Base-by-base conservation (phyloP, 768 basidiomycete species). In the Cubamyces sp. region DNA sequence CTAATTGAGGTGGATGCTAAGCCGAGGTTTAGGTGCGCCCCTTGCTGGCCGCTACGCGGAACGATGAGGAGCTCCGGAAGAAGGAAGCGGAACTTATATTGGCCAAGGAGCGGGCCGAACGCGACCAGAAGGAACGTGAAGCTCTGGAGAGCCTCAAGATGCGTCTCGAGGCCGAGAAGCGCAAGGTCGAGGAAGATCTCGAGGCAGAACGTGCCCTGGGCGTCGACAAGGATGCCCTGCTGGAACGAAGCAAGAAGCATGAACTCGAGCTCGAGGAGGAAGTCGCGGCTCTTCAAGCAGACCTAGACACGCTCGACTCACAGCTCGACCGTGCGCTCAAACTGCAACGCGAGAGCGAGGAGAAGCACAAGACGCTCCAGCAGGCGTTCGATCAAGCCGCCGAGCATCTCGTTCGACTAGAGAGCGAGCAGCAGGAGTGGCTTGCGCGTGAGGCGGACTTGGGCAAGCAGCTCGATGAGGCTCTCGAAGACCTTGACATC, bases 191-290 rank as follows among this genome's bases (percentile, higher is more conserved):
- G 70, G 85, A 89, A 26, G 86, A 90, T 18, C 81, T 99, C 16
- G 88, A 88, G 49, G 90, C 88, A 1, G 96, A 98, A 68, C 85
- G 93, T 43, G 81, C 82, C 11, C 80, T 95, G 7, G 84, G 84
- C 1, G 67, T 91, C 47, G 94, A 98, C 74, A 95, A 96, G 74
- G 92, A 97, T 60, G 76, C 82, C 3, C 78, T 92, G 14, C 81
- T 98, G 1, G 88, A 92, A 60, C 81, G 94, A 49, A 90, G 88
- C 74, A 95, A 94, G 76, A 85, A 86, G 65, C 85, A 87, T n/a
- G 94, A 96, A 73, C 81, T 81, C 30, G 88, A 93, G 61, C 80
- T 98, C 2, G 88, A 94, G 71, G 94, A 97, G 56, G 94, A 96
- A 68, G 82, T 96, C 15, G 77, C 78, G 1, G 85, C 87, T 1